phyloP scores from a whole-genome alignment of 148 eudicot species.

The Cornus suecica region DNA sequence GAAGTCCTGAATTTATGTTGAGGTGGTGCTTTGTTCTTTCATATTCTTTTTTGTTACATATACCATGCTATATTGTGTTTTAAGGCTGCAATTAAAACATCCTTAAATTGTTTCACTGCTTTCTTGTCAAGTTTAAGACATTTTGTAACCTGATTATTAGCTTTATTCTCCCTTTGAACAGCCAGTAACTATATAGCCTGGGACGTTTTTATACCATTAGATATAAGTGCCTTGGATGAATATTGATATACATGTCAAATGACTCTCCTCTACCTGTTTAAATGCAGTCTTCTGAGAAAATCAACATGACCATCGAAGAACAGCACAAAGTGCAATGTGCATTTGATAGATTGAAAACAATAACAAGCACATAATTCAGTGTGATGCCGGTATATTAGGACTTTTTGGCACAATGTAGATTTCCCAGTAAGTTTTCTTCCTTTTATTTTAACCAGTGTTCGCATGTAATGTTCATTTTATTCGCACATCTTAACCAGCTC shows the following conservation, averaged over 20 bases:
- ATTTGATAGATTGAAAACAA: slow-evolving; percentile 34
- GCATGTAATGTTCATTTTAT: not conserved
- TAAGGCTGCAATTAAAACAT: not conserved
- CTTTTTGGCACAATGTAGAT: not conserved
- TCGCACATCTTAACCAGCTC: not conserved
- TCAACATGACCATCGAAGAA: slow-evolving; percentile 54
- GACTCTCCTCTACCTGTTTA: slow-evolving; percentile 2
- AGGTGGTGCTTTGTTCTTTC: too few relatives aligned
- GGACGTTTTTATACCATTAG: slow-evolving; percentile 1
- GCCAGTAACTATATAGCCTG: not conserved
- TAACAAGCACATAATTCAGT: slow-evolving; percentile 19
- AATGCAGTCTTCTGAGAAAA: slow-evolving; percentile 51
- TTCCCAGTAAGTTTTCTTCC: slow-evolving; percentile 2
- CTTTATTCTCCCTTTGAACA: not conserved
- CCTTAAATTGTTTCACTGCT: not conserved
- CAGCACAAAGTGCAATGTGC: slow-evolving; percentile 44
- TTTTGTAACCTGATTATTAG: not conserved
- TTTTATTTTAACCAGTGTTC: not conserved
- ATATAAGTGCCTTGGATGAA: not conserved
- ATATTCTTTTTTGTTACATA: too few relatives aligned
- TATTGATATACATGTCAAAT: not conserved
- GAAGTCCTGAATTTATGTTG: too few relatives aligned
- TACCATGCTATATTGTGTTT: too few relatives aligned
- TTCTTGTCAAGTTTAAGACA: not conserved
- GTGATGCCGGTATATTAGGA: slow-evolving; percentile 1